A percentile compares a stretch with the other conserved stretches of the same genome.
These are phyloP conservation scores for Orobanche coerulescens DNA, from an alignment of 257 asterid species.

Conservation along the genomic window DNA sequence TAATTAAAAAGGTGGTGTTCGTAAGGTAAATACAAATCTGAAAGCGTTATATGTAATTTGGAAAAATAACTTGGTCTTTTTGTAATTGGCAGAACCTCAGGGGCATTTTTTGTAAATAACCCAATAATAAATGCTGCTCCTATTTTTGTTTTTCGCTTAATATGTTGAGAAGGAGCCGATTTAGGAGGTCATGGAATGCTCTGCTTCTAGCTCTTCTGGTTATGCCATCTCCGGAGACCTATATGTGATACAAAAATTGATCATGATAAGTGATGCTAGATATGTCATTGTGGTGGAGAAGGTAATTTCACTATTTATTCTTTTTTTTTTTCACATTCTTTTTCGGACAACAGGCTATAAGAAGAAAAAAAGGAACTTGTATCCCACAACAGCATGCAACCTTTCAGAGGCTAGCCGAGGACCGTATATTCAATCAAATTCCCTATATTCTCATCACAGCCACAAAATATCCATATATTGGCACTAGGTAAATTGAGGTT, in stretches of 20 bases:
- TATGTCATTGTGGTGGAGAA: conserved; percentile 85
- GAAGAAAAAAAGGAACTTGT: background rate
- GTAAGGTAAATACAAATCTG: too few species aligned
- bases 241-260: conserved; percentile 43
- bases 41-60: too few species aligned
- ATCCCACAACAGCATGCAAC: conserved; percentile 77
- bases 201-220: conserved; percentile 82
- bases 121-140: background rate
- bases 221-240: conserved; percentile 88
- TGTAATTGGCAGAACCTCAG: too few species aligned
- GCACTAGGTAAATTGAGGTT: conserved; percentile 49
- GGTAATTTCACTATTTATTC: conserved; percentile 30
- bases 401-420: conserved; percentile 94
- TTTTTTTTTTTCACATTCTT: conserved; percentile 1
- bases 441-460: conserved; percentile 90
- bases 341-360: too few species aligned
- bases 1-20: too few species aligned
- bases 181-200: conserved; percentile 63
- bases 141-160: conserved; percentile 9
- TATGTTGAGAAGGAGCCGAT: conserved; percentile 58
- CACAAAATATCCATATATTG: conserved; percentile 91
- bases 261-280: conserved; percentile 74
- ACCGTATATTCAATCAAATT: conserved; percentile 64
- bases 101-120: too few species aligned
- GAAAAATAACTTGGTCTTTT: too few species aligned